A percentile compares a stretch with the other conserved stretches of the same genome.
Evolutionary conservation across 805 yeast species (phyloP).

Genomic region (Millerozyma miso): DNA sequence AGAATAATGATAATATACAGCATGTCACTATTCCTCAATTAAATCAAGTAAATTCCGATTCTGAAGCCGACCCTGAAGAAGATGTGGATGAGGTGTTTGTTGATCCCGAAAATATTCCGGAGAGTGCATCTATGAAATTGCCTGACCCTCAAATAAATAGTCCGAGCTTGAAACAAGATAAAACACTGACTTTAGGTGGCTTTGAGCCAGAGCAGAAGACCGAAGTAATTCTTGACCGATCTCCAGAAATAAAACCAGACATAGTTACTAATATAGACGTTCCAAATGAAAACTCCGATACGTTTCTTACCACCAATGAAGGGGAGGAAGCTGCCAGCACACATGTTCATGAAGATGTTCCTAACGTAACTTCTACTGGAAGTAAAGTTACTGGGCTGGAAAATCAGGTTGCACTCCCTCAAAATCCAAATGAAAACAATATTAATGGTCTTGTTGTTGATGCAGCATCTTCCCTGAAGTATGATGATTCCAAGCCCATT

Average conservation of each 20-base stretch:
- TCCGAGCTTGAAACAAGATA: background rate
- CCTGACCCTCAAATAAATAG: background rate
- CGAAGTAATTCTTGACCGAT: background rate
- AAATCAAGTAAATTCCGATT: constrained; percentile 1
- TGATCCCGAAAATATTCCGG: background rate
- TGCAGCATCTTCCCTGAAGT: background rate
- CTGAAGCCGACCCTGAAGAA: background rate
- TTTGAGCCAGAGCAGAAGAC: background rate
- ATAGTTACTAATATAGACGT: background rate
- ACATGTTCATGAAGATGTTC: background rate
- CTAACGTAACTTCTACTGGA: background rate
- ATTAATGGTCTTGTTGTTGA: background rate
- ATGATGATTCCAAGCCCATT: background rate
- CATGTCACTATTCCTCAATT: background rate
- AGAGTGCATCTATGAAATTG: background rate
- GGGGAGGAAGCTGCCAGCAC: background rate
- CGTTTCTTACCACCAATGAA: background rate
- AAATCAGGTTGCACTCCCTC: background rate
- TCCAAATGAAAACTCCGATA: background rate
- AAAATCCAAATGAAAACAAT: background rate
- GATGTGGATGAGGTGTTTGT: background rate
- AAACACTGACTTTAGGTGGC: background rate
- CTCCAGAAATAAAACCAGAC: background rate
- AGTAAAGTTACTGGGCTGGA: background rate
- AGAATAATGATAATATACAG: background rate